Base-by-base conservation (phyloP, 805 yeast genomes). In the Nakazawaea holstii region DNA sequence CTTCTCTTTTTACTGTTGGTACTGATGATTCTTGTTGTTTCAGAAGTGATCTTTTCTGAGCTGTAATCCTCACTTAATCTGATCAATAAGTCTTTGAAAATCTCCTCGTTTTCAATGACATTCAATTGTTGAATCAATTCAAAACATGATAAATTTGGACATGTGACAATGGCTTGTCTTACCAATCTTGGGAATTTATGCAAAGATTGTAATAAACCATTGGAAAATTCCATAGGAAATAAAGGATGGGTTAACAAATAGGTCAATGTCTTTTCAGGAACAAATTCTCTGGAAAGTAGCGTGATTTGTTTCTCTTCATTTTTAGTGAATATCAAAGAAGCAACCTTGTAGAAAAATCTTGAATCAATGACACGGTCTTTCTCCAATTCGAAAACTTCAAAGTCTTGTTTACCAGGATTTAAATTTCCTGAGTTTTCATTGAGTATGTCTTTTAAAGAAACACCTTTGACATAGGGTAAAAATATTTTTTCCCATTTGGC, bases 191-290 rank as follows among this genome's bases (percentile, higher is more conserved):
- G 82, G 50, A 76, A 71, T 40, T 73, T 72, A 28, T 53, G 52
- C 27, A 88, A 67, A 35, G 66, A 68, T 13, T 69, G 59, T 39
- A 92, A 65, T 39, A 91, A 61, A 1, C 80, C 81, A 4, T 67
- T 64, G 8, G 87, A 70, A 50, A 72, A 76, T 15, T 72, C 66
- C 13, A 69, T 63, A 8, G 97, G 97, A 65, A 84, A 90, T 15
- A 88, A 67, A 14, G 97, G 97, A 67, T 92, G 96, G 2, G 96
- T 86, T 52, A 92, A 70, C 31, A 91, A 70, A 59, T 87, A 91
- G 1, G 84, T 76, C 41, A 88, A 64, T 2, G 89, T 71, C 41
- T 66, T 66, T 56, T 82, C 81, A 44, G 94, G 79, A 32, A 75
- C 55, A 48, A 73, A 70, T 14, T 56, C 59, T 11, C 56, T 58